Conservation (phyloP, 1,284 basidiomycete genomes). For the Moniliophthora roreri region DNA sequence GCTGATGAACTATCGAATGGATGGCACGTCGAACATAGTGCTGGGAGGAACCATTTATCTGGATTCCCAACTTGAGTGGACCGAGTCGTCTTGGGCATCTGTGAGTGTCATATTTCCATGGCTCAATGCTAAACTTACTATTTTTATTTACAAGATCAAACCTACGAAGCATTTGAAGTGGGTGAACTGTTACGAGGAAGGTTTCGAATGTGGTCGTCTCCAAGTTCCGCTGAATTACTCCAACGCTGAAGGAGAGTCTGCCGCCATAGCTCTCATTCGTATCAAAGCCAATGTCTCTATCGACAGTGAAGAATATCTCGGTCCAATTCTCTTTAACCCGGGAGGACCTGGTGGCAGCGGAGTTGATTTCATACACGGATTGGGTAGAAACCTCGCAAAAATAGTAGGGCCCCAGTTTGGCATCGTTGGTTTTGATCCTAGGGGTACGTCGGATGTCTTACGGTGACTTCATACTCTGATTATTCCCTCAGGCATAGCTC, state of each 20-base stretch:
- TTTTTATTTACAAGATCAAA: too few species aligned
- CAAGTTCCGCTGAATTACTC: conserved; percentile 29
- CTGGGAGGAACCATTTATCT: too few species aligned
- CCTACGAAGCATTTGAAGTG: not conserved
- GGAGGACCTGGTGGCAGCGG: conserved; percentile 33
- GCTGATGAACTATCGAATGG: too few species aligned
- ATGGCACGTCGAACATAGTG: too few species aligned
- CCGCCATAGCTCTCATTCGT: conserved; percentile 28
- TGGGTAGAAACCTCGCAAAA: conserved; percentile 1
- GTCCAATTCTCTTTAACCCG: conserved; percentile 33
- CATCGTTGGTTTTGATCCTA: conserved; percentile 33
- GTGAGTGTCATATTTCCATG: too few species aligned
- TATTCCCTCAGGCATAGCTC: conserved; percentile 9
- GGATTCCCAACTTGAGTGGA: too few species aligned
- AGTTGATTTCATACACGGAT: conserved; percentile 15
- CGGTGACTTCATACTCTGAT: not conserved
- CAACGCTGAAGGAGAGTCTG: conserved; percentile 22
- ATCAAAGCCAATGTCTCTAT: conserved; percentile 21
- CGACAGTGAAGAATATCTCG: conserved; percentile 23
- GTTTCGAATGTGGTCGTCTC: conserved; percentile 4
- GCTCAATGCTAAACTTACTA: too few species aligned
- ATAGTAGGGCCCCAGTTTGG: conserved; percentile 29
- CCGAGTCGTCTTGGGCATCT: too few species aligned
- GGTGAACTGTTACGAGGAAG: not conserved
- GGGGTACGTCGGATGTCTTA: conserved; percentile 17